These are phyloP conservation scores for Kluyveromyces sp. DNA, from an alignment of 1,139 yeast genomes.

Conservation along the genomic window DNA sequence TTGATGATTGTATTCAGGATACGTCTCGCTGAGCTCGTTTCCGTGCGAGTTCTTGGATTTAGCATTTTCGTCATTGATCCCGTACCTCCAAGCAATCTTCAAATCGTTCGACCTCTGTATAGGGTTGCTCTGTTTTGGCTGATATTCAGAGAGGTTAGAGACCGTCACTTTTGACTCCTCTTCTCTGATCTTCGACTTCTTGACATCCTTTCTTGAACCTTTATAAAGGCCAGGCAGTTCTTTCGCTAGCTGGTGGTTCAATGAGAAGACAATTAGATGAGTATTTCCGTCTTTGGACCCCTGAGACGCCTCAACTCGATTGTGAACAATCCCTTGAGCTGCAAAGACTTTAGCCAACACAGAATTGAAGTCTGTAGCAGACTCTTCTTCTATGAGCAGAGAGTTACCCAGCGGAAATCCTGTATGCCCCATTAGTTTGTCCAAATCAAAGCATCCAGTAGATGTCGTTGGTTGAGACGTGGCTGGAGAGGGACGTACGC, in stretches of 20 bases:
- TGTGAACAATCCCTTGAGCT: slow-evolving; percentile 73
- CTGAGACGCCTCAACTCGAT: slow-evolving; percentile 39
- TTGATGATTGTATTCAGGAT: slow-evolving; percentile 56
- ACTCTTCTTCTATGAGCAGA: slow-evolving; percentile 70
- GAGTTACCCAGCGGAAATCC: slow-evolving; percentile 79
- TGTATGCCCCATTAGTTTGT: slow-evolving; percentile 66
- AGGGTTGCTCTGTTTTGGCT: slow-evolving; percentile 17
- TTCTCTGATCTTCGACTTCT: slow-evolving; percentile 49
- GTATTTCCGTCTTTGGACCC: slow-evolving; percentile 36
- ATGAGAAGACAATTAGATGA: slow-evolving; percentile 64
- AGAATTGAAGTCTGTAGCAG: slow-evolving; percentile 85
- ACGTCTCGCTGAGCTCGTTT: slow-evolving; percentile 28
- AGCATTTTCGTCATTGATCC: slow-evolving; percentile 42
- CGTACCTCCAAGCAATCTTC: slow-evolving; percentile 87
- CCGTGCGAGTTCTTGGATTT: slow-evolving; percentile 19
- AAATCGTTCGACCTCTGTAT: slow-evolving; percentile 39
- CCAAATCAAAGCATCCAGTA: slow-evolving; percentile 71
- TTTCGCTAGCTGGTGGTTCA: slow-evolving; percentile 53
- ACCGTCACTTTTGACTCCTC: slow-evolving; percentile 63
- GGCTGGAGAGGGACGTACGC: slow-evolving; percentile 66
- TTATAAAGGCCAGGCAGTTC: slow-evolving; percentile 76
- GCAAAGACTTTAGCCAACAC: slow-evolving; percentile 64
- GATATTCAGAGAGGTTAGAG: slow-evolving; percentile 46
- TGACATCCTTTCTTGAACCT: slow-evolving; percentile 62
- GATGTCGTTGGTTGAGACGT: slow-evolving; percentile 73